Evolutionary conservation across 2,329 filamentous ascomycete genomes (phyloP).

Genomic region (Fusarium brachygibbosum): DNA sequence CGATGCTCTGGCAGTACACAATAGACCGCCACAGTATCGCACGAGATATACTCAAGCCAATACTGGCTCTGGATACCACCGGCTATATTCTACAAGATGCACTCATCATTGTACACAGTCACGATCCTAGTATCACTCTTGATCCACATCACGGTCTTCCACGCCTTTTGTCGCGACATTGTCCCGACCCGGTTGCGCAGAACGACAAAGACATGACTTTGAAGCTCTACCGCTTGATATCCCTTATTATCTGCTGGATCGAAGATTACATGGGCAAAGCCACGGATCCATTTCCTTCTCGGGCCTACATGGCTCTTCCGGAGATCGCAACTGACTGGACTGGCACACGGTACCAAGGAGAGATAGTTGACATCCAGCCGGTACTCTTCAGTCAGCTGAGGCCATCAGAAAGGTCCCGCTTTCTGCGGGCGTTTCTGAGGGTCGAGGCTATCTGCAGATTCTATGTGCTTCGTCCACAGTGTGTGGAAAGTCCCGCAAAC

Average conservation of each 20-base stretch:
- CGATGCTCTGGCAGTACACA: conserved; percentile 8
- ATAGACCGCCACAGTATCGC: neutral
- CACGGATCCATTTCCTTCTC: neutral
- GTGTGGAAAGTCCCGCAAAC: too few species aligned
- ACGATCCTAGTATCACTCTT: too few species aligned
- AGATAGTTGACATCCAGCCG: neutral
- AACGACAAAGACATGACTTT: neutral
- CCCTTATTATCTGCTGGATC: neutral
- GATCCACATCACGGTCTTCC: neutral
- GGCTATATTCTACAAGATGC: conserved; percentile 6
- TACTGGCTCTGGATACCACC: neutral
- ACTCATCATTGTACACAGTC: neutral
- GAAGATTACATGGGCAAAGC: neutral
- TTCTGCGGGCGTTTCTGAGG: neutral
- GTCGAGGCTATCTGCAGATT: too few species aligned
- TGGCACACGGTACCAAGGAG: neutral
- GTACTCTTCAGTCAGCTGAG: neutral
- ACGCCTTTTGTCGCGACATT: neutral
- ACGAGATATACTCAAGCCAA: neutral
- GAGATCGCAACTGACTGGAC: neutral
- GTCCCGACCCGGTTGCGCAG: neutral
- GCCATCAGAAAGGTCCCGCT: neutral
- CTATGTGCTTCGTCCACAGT: too few species aligned
- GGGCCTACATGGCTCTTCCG: neutral
- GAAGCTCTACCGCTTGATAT: neutral